Percentiles rank a stretch among this genome's conserved stretches.
phyloP scores from a whole-genome alignment of 345 rosid species.

The Geranium brycei region DNA sequence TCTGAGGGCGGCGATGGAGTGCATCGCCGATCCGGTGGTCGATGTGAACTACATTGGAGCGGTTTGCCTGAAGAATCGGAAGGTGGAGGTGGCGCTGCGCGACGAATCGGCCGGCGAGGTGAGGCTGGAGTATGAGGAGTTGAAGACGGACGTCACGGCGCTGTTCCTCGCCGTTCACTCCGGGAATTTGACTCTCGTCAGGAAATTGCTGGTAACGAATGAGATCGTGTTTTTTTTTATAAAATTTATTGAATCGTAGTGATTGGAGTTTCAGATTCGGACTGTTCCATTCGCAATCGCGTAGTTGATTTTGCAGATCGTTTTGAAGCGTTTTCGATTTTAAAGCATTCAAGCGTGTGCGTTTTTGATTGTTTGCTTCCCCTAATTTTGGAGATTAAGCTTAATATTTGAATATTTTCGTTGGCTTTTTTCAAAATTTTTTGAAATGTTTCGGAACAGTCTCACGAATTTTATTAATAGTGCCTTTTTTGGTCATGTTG shows the following conservation, averaged over 20 bases:
- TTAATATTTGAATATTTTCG: background rate
- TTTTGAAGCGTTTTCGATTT: background rate
- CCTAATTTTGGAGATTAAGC: background rate
- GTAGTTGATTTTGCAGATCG: conserved; percentile 3
- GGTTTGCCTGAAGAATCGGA: conserved; percentile 54
- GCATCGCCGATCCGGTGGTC: conserved; percentile 53
- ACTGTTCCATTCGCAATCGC: conserved; percentile 6
- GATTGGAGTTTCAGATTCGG: background rate
- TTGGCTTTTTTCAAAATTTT: background rate
- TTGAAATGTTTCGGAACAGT: background rate
- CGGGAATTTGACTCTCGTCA: conserved; percentile 70
- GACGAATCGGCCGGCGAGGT: conserved; percentile 59
- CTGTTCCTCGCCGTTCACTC: conserved; percentile 71
- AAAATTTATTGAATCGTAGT: background rate
- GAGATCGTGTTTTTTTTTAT: background rate
- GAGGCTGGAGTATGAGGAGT: conserved; percentile 58
- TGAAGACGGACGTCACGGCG: conserved; percentile 87
- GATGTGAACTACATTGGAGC: conserved; percentile 87
- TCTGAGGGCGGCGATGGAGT: conserved; percentile 42
- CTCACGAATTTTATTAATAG: background rate
- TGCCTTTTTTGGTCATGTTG: background rate
- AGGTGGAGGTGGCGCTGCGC: conserved; percentile 51
- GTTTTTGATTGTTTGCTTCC: background rate
- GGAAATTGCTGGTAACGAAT: conserved; percentile 62
- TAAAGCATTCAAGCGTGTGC: background rate